Percentiles rank a stretch among this genome's conserved stretches.
Conservation (phyloP, 257 asterid genomes). For the Eucommia ulmoides region DNA sequence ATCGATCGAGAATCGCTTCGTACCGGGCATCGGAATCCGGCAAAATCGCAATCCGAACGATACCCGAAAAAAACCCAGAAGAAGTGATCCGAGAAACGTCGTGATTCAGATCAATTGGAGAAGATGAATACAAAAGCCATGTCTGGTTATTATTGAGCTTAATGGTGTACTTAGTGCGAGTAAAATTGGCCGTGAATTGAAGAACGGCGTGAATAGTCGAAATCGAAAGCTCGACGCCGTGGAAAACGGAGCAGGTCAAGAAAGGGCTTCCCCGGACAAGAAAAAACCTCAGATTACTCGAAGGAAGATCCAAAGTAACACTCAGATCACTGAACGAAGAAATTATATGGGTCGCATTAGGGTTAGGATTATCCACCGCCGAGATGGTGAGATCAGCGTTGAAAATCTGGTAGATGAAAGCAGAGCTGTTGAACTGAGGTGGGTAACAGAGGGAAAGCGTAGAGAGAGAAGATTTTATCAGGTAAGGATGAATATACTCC, state of each 20-base stretch:
- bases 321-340: conserved; percentile 66
- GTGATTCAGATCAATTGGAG: conserved; percentile 41
- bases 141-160: conserved; percentile 73
- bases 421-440: conserved; percentile 36
- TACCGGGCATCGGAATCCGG: conserved; percentile 33
- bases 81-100: conserved; percentile 39
- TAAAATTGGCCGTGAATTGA: conserved; percentile 29
- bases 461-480: conserved; percentile 46
- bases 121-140: conserved; percentile 74
- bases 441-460: conserved; percentile 62
- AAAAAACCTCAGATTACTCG: conserved; percentile 48
- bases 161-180: conserved; percentile 46
- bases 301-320: conserved; percentile 70
- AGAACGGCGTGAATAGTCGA: conserved; percentile 78
- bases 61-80: conserved; percentile 50
- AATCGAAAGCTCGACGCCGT: conserved; percentile 31
- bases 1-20: conserved; percentile 50
- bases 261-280: conserved; percentile 88
- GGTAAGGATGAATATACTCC: conserved; percentile 76
- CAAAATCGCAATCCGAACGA: conserved; percentile 59
- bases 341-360: conserved; percentile 33
- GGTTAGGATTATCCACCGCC: conserved; percentile 30
- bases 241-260: conserved; percentile 45
- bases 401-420: conserved; percentile 54
- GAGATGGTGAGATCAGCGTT: conserved; percentile 49